Conservation (phyloP, 305 asterid genomes). For the Solanum hybrid region DNA sequence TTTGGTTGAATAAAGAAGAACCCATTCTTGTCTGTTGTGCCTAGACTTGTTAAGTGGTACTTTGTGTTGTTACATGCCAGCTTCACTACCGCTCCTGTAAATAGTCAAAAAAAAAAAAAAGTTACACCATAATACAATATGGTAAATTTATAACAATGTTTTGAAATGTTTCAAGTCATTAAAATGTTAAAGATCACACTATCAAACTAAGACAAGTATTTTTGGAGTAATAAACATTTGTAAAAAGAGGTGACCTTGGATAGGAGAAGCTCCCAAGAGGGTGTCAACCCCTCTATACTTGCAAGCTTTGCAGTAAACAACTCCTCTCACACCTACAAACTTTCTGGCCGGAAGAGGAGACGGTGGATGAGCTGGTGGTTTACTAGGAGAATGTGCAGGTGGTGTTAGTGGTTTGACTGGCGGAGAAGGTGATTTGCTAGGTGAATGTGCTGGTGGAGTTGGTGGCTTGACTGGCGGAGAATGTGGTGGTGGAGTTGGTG, state of each 20-base stretch:
- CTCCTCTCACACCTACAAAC: constrained; percentile 52
- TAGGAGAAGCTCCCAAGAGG: constrained; percentile 38
- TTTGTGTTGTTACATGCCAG: constrained; percentile 60
- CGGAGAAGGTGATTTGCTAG: not conserved
- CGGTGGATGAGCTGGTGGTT: not conserved
- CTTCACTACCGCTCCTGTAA: constrained; percentile 60
- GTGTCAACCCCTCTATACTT: constrained; percentile 47
- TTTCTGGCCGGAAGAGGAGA: constrained; percentile 21
- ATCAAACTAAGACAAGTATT: not conserved
- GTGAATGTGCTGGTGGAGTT: not conserved
- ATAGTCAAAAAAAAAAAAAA: not conserved
- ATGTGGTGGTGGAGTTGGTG: constrained; percentile 12
- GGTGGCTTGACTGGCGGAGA: not conserved
- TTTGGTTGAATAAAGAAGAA: constrained; percentile 48
- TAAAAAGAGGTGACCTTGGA: constrained; percentile 22
- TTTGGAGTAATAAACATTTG: too few relatives aligned
- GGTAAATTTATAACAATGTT: not conserved
- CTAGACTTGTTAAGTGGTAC: constrained; percentile 9
- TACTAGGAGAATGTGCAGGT: not conserved
- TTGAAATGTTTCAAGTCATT: too few relatives aligned
- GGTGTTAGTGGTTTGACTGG: not conserved
- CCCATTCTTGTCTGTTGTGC: constrained; percentile 65
- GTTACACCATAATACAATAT: not conserved
- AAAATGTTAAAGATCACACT: too few relatives aligned
- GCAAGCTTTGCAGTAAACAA: constrained; percentile 75